Evolutionary conservation across 371 early-diverging fungal species (phyloP).

Genomic region (Mortierella sp.): DNA sequence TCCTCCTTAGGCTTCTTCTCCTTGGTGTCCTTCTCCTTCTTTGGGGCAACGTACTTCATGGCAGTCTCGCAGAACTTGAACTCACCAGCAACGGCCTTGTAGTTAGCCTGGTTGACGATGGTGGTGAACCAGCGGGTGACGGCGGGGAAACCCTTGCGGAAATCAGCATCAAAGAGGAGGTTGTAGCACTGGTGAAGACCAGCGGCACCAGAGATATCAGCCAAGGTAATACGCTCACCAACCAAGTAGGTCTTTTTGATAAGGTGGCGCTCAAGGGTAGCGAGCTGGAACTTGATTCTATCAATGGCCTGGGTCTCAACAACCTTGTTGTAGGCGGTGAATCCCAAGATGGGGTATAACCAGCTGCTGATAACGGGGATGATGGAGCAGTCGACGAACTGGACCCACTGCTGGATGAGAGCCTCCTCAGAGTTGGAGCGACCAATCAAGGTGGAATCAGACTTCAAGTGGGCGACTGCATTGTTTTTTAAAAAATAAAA

Average conservation of each 20-base stretch:
- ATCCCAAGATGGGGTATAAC: slow-evolving; percentile 80
- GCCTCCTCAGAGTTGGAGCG: slow-evolving; percentile 78
- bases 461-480: slow-evolving; percentile 75
- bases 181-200: slow-evolving; percentile 74
- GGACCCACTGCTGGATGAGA: slow-evolving; percentile 82
- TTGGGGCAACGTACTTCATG: slow-evolving; percentile 64
- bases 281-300: slow-evolving; percentile 71
- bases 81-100: slow-evolving; percentile 85
- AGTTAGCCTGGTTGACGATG: slow-evolving; percentile 81
- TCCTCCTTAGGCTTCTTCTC: slow-evolving; percentile 61
- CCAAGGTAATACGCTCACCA: slow-evolving; percentile 91
- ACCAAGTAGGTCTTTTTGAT: slow-evolving; percentile 90
- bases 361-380: slow-evolving; percentile 63
- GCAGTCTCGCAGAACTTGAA: slow-evolving; percentile 70
- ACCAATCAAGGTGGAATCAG: slow-evolving; percentile 73
- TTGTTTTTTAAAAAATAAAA: neutral
- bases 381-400: slow-evolving; percentile 79
- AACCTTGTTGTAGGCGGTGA: slow-evolving; percentile 74
- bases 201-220: slow-evolving; percentile 83
- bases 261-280: slow-evolving; percentile 80
- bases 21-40: slow-evolving; percentile 68
- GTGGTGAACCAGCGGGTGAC: slow-evolving; percentile 92
- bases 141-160: slow-evolving; percentile 85
- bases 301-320: slow-evolving; percentile 75
- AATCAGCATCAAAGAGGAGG: slow-evolving; percentile 68